Evolutionary conservation across 169 alveolate genomes (phyloP), one percentile per base, ranked within the genome.

Genomic region (Plasmodium cynomolgi): DNA sequence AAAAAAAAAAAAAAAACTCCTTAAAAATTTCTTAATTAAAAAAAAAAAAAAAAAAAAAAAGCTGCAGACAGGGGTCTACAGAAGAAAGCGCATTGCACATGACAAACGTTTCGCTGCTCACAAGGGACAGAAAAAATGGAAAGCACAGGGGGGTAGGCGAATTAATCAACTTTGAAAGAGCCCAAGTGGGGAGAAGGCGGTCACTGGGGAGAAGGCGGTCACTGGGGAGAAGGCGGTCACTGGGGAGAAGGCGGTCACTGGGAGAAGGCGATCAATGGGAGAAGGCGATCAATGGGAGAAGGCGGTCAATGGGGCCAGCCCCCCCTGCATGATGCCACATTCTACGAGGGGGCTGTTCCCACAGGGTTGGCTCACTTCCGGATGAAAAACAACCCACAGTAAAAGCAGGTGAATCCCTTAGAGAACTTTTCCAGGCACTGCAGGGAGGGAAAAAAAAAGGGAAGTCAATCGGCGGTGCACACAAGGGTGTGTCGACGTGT

Each of bases 341-440:
- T 47, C 58, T 11, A 11, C 58, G 17, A 11, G 6, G 13, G n/a
- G 13, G n/a, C 13, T 1, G 5, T 1, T 47, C 13, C 58, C 58
- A 47, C 58, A 79, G 29, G 29, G 29, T 23, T 6, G n/a, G 0
- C 20, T 50, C 54, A 85, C 58, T 74, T 56, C 26, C 58, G 83
- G 31, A 91, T 71, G 72, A 81, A 81, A 91, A 81, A 91, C 26
- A 91, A 34, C 8, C 95, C 95, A 44, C 95, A 91, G 50, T 91
- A 91, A 37, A 91, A 81, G 37, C 95, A 91, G 50, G 91, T 91
- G 34, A 91, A 91, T 5, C 95, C 95, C 13, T 44, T 81, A 33
- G 81, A 71, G 62, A 91, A 91, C 62, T 81, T 81, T 11, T 62
- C 83, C 77, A 91, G 62, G 15, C 92, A 91, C 95, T 91, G 33